Base-by-base conservation (phyloP, 139 green algal species). In the Edaphochlamys debaryana region DNA sequence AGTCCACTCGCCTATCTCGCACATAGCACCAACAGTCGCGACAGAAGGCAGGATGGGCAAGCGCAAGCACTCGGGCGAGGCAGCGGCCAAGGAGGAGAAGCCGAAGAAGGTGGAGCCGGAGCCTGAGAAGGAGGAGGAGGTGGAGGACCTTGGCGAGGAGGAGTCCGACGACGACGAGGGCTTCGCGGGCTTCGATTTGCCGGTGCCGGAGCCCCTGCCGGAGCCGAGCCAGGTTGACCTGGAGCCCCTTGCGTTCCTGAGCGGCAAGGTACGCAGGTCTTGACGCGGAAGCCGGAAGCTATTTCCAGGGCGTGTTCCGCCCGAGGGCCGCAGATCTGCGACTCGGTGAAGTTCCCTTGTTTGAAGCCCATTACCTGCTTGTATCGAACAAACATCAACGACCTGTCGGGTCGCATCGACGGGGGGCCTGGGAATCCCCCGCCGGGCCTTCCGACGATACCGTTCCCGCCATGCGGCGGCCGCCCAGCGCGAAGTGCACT, bases 251-350 rank as follows among this genome's bases (percentile, higher is more conserved):
- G 56, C 13, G 52, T 56, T 32, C 66, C 87, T 3, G 89, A 92
- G 67, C 40, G 9, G 2, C 52, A 92, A 37, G 86, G 86, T 1
- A 30, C 91, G 4, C 67, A 67, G 17, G 87, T 92, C 25, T 74
- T 92, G 2, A 86, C 90, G n/a, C 0, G 84, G 69, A 2, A 84
- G 79, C 36, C 62, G 79, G 78, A 84, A 89, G 37, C 6, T 84
- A 3, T 41, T 45, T 19, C 9, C 23, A n/a, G 62, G 36, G 22
- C 29, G 7, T 29, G 68, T 13, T 42, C 13, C 36, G 41, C 22
- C 4, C 60, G 36, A 48, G 42, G 42, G 45, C 36, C 40, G 34
- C n/a, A 8, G 4, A 41, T 29, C 19, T 41, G 38, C 62, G 41
- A 54, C 3, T 52, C 6, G 9, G 40, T 29, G 13, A 42, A 19